These are phyloP conservation scores for Citrullus amarus DNA, from an alignment of 306 rosid genomes.

Conservation along the genomic window DNA sequence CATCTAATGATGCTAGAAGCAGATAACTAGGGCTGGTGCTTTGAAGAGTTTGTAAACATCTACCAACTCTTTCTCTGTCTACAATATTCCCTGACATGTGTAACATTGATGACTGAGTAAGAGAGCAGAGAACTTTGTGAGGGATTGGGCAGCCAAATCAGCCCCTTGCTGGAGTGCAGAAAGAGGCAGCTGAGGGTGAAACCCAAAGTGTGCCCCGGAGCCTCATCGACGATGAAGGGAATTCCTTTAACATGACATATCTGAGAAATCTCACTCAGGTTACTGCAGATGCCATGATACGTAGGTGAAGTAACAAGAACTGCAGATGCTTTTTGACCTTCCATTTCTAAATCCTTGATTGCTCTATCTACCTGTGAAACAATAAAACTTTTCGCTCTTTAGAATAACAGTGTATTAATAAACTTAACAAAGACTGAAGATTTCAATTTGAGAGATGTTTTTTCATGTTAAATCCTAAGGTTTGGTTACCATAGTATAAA, in stretches of 20 bases:
- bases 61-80: slow-evolving; percentile 43
- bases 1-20: slow-evolving; percentile 83
- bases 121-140: slow-evolving; percentile 76
- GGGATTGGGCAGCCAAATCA: slow-evolving; percentile 64
- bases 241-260: slow-evolving; percentile 62
- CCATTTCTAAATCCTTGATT: slow-evolving; percentile 40
- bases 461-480: not conserved
- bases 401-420: not conserved
- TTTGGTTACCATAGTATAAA: not conserved
- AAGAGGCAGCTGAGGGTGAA: slow-evolving; percentile 55
- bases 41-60: slow-evolving; percentile 83
- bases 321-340: slow-evolving; percentile 56
- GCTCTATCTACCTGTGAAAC: slow-evolving; percentile 48
- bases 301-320: slow-evolving; percentile 82
- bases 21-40: slow-evolving; percentile 81
- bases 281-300: slow-evolving; percentile 75
- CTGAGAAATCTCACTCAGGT: slow-evolving; percentile 41
- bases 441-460: not conserved
- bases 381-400: not conserved
- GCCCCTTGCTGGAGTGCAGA: slow-evolving; percentile 76
- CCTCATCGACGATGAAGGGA: slow-evolving; percentile 87
- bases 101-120: slow-evolving; percentile 81
- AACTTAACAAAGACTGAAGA: not conserved
- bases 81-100: slow-evolving; percentile 60
- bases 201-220: slow-evolving; percentile 88